Conservation (phyloP, 2,329 filamentous ascomycete species). For the Metarhizium brunneum region DNA sequence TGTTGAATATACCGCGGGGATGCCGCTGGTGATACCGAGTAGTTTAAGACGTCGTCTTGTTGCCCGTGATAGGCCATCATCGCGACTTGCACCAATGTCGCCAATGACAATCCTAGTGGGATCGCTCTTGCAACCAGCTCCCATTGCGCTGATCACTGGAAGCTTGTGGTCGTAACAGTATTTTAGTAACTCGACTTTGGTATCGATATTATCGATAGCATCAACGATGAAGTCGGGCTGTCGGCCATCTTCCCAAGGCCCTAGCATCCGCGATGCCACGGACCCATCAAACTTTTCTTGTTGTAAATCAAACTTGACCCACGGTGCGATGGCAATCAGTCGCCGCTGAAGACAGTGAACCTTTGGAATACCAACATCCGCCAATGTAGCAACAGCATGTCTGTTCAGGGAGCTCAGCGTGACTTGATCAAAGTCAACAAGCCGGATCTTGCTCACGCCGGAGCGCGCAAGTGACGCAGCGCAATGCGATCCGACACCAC, state of each 20-base stretch:
- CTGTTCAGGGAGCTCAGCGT: constrained; percentile 88
- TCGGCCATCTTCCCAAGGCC: constrained; percentile 51
- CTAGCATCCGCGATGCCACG: constrained; percentile 58
- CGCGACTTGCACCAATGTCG: constrained; percentile 79
- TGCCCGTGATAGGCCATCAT: constrained; percentile 79
- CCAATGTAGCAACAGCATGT: constrained; percentile 89
- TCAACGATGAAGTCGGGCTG: constrained; percentile 86
- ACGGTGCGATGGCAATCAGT: constrained; percentile 79
- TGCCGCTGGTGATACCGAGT: constrained; percentile 71
- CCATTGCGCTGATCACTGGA: constrained; percentile 89
- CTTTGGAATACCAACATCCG: constrained; percentile 88
- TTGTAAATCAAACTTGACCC: constrained; percentile 80
- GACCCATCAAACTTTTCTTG: constrained; percentile 72
- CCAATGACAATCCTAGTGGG: constrained; percentile 79
- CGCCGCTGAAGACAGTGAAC: constrained; percentile 74
- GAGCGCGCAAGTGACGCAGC: constrained; percentile 78
- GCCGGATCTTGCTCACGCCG: constrained; percentile 75
- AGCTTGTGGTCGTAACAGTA: constrained; percentile 75
- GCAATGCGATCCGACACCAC: constrained; percentile 91
- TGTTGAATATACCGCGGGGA: constrained; percentile 86
- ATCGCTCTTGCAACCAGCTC: constrained; percentile 86
- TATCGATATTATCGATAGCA: constrained; percentile 97
- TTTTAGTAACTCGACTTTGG: constrained; percentile 81
- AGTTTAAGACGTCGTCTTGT: constrained; percentile 73
- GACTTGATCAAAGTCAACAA: constrained; percentile 97